Conservation (phyloP, 495 filamentous ascomycete genomes). For the Daldinia loculata region DNA sequence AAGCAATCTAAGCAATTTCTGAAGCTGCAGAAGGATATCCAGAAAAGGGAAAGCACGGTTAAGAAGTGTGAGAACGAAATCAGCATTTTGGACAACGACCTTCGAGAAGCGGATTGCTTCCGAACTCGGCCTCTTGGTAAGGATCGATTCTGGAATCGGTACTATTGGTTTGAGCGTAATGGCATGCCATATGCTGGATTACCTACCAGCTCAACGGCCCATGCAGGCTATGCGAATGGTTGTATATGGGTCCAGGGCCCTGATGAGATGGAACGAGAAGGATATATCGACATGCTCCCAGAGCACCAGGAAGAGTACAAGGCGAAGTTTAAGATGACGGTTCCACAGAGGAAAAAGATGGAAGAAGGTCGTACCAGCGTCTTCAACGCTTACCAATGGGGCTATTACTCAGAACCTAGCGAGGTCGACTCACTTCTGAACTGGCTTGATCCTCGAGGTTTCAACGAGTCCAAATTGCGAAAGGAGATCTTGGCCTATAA, state of each 20-base stretch:
- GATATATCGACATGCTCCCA: slow-evolving; percentile 74
- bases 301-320: slow-evolving; percentile 71
- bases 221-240: slow-evolving; percentile 90
- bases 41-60: slow-evolving; percentile 81
- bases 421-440: slow-evolving; percentile 78
- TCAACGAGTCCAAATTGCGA: slow-evolving; percentile 81
- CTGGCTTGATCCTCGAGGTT: slow-evolving; percentile 87
- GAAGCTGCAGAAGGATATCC: slow-evolving; percentile 85
- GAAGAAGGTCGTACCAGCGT: slow-evolving; percentile 88
- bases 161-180: slow-evolving; percentile 99
- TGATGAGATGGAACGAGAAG: slow-evolving; percentile 84
- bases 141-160: slow-evolving; percentile 96
- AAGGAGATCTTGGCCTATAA: slow-evolving; percentile 84
- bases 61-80: slow-evolving; percentile 85
- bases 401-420: slow-evolving; percentile 83
- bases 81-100: slow-evolving; percentile 82
- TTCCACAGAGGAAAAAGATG: slow-evolving; percentile 81
- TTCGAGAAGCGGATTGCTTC: slow-evolving; percentile 91
- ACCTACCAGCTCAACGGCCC: slow-evolving; percentile 85
- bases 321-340: slow-evolving; percentile 76
- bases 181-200: slow-evolving; percentile 95
- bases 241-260: slow-evolving; percentile 97
- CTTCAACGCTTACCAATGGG: slow-evolving; percentile 83
- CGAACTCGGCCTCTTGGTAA: slow-evolving; percentile 88
- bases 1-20: slow-evolving; percentile 86